Evolutionary conservation across 106 monocot genomes (phyloP).

Genomic region (Hemerocallis citrina): DNA sequence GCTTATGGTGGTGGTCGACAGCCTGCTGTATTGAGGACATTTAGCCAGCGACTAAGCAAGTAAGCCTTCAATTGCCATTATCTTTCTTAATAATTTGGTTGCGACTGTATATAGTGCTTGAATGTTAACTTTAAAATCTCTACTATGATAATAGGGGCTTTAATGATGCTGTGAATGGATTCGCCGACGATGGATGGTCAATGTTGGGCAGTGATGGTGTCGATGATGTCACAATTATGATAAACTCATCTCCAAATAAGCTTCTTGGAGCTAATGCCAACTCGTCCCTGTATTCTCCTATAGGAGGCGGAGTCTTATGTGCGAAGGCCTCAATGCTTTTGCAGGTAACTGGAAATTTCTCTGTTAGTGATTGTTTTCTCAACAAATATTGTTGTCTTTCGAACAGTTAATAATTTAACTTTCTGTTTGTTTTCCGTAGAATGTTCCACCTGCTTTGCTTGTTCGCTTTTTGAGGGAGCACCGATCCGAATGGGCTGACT

Average conservation of each 20-base stretch:
- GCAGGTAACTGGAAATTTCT: slow-evolving; percentile 40
- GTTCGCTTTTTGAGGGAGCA: slow-evolving; percentile 85
- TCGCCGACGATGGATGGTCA: slow-evolving; percentile 45
- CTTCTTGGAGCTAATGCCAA: slow-evolving; percentile 46
- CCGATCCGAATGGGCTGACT: slow-evolving; percentile 89
- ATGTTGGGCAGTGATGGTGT: slow-evolving; percentile 41
- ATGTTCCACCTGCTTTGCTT: slow-evolving; percentile 87
- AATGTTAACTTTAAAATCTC: not conserved
- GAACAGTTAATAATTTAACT: too few species aligned
- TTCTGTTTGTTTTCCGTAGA: slow-evolving; percentile 30
- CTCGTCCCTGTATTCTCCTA: slow-evolving; percentile 30
- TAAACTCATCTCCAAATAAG: slow-evolving; percentile 70
- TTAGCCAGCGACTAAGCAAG: slow-evolving; percentile 84
- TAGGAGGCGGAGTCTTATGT: slow-evolving; percentile 72
- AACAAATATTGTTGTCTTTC: too few species aligned
- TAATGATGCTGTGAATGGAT: slow-evolving; percentile 77
- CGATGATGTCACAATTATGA: slow-evolving; percentile 67
- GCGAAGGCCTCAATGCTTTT: slow-evolving; percentile 94
- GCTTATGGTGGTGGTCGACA: slow-evolving; percentile 61
- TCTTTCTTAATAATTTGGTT: not conserved
- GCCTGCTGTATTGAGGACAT: slow-evolving; percentile 66
- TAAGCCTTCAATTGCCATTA: not conserved
- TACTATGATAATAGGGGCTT: slow-evolving; percentile 39
- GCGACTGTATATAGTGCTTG: not conserved
- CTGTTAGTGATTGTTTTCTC: not conserved